Evolutionary conservation across 495 filamentous ascomycete genomes (phyloP), one percentile per base, ranked within the genome.

Genomic region (Talaromyces stipitatus): DNA sequence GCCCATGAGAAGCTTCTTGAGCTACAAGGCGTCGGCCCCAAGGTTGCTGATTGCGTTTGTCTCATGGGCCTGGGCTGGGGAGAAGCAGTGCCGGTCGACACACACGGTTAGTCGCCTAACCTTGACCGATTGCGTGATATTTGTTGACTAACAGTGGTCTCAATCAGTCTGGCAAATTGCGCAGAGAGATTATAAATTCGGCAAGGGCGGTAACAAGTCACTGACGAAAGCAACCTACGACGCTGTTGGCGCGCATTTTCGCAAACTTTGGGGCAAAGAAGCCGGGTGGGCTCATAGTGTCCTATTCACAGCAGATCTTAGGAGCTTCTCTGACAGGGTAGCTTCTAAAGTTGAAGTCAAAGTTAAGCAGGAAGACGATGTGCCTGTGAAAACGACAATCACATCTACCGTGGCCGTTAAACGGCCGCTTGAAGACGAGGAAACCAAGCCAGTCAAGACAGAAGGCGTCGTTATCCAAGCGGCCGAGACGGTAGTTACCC

Each of bases 231-330:
- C 81, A 24, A 94, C 89, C 53, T 97, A 97, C 66, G 85, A 91
- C 62, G 89, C 91, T 7, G 82, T 99, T 41, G 95, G 87, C 3
- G 86, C 95, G 59, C 85, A 94, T 64, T 97, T 97, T 69, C 82
- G 94, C 28, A 82, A 81, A 51, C 79, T 97, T 4, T 97, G 95
- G 95, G 94, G 94, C 0, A 82, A 86, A 29, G 89, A 97, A 61
- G 94, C 94, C 9, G 94, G 94, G 1, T 99, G 95, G 95, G 95
- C 94, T 1, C 94, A 99, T 70, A 92, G 86, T 36, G 95, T 98
- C 16, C 79, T 99, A 4, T 99, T 99, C 67, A 94, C 94, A 0
- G 95, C 94, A 3, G 91, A 99, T 67, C 70, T 99, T 47, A 87
- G 84, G 66, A 83, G 88, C 0, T 97, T 97, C 65, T 82, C 90